Percentiles rank a stretch among this genome's conserved stretches.
Conservation (phyloP, 345 rosid species). For the Populus alba region DNA sequence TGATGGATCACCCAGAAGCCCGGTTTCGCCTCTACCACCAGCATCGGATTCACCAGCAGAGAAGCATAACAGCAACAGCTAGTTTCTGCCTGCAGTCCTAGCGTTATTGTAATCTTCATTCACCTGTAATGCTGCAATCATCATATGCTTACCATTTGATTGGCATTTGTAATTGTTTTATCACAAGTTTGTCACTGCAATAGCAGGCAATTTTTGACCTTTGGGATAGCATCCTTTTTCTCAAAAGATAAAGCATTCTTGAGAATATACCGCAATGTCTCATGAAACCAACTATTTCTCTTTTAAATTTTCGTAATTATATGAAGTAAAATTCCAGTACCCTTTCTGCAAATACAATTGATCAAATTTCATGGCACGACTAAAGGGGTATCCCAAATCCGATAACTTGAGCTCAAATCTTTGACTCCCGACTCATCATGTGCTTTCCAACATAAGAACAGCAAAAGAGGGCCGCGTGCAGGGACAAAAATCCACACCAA, state of each 20-base stretch:
- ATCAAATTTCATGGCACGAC: neutral
- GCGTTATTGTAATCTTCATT: neutral
- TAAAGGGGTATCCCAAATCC: neutral
- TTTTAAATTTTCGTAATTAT: neutral
- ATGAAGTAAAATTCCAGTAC: neutral
- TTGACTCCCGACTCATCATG: neutral
- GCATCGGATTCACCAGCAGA: neutral
- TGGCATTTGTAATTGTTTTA: neutral
- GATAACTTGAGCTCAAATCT: too few relatives aligned
- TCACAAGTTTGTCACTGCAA: neutral
- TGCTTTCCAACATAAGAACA: neutral
- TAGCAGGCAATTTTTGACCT: neutral
- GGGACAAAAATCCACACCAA: neutral
- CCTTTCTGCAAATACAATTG: neutral
- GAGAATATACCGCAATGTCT: neutral
- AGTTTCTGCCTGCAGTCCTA: conserved; percentile 11
- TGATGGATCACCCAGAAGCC: conserved; percentile 19
- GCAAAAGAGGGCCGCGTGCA: neutral
- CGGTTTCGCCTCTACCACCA: conserved; percentile 24
- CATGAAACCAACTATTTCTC: neutral
- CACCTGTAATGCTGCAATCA: neutral
- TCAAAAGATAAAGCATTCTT: neutral
- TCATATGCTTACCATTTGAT: neutral
- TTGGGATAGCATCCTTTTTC: neutral
- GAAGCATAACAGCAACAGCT: neutral